A percentile compares a stretch with the other conserved stretches of the same genome.
Evolutionary conservation across 139 green algal genomes (phyloP).

Genomic region (Coccomyxa sp.): DNA sequence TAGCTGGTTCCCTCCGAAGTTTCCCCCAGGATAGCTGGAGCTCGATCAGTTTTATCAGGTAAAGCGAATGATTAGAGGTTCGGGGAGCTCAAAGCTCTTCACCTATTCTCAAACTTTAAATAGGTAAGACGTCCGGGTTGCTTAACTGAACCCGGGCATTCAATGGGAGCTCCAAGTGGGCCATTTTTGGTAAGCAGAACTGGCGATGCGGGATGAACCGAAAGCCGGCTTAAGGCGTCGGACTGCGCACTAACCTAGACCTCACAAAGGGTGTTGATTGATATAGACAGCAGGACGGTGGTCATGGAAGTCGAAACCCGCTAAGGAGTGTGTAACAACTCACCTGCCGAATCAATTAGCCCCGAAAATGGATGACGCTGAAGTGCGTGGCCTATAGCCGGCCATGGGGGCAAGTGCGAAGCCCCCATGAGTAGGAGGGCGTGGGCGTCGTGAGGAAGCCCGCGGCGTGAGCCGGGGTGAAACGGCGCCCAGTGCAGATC

Average conservation of each 20-base stretch:
- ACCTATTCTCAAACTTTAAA: slow-evolving; percentile 97
- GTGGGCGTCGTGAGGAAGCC: slow-evolving; percentile 76
- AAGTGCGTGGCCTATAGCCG: slow-evolving; percentile 85
- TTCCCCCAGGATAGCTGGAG: slow-evolving; percentile 90
- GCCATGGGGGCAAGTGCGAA: slow-evolving; percentile 82
- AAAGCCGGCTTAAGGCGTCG: slow-evolving; percentile 85
- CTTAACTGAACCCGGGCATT: slow-evolving; percentile 77
- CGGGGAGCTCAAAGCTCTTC: slow-evolving; percentile 77
- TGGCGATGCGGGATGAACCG: slow-evolving; percentile 89
- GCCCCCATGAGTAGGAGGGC: slow-evolving; percentile 87
- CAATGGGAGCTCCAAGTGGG: slow-evolving; percentile 61
- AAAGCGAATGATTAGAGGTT: slow-evolving; percentile 93
- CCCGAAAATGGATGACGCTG: slow-evolving; percentile 96
- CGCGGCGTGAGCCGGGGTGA: slow-evolving; percentile 79
- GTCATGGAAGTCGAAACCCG: slow-evolving; percentile 97
- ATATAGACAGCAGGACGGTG: slow-evolving; percentile 94
- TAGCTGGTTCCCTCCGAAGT: slow-evolving; percentile 95
- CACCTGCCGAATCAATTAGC: slow-evolving; percentile 95
- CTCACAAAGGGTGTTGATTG: slow-evolving; percentile 92
- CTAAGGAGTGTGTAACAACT: slow-evolving; percentile 98
- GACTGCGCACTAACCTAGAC: slow-evolving; percentile 91
- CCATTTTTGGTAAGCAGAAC: too few species aligned
- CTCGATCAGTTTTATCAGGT: slow-evolving; percentile 81
- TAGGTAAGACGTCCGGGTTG: slow-evolving; percentile 79
- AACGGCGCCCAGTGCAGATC: slow-evolving; percentile 87